These are phyloP conservation scores for Cyathus striatus DNA, from an alignment of 768 basidiomycete genomes.

Conservation along the genomic window DNA sequence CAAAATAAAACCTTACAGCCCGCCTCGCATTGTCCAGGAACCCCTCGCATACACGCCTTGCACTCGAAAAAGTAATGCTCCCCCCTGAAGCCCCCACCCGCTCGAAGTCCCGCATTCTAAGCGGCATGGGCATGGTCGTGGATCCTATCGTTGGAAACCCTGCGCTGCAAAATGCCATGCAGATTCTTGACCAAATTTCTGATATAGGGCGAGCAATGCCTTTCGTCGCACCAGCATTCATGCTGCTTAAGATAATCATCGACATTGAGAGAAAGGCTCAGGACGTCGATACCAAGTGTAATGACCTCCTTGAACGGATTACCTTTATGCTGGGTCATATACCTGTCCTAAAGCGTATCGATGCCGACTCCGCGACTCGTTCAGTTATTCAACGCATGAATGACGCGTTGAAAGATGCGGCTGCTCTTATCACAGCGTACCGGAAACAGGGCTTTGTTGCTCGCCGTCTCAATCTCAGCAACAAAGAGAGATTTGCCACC, in stretches of 20 bases:
- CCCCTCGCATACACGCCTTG: too few species aligned
- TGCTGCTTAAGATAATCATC: slow-evolving; percentile 33
- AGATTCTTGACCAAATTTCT: slow-evolving; percentile 23
- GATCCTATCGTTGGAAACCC: slow-evolving; percentile 15
- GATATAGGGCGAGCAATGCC: slow-evolving; percentile 30
- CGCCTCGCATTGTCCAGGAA: too few species aligned
- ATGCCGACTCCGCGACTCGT: slow-evolving; percentile 24
- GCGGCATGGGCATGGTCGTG: slow-evolving; percentile 9
- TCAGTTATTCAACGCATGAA: slow-evolving; percentile 34
- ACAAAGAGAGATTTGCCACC: slow-evolving; percentile 29
- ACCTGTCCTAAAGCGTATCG: slow-evolving; percentile 24
- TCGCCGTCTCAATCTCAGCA: slow-evolving; percentile 30
- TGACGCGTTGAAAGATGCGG: slow-evolving; percentile 32
- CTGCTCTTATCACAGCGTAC: slow-evolving; percentile 32
- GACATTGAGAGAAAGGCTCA: slow-evolving; percentile 29
- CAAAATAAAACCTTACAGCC: too few species aligned
- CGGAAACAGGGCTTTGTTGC: slow-evolving; percentile 29
- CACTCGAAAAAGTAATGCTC: not conserved
- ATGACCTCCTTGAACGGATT: slow-evolving; percentile 32
- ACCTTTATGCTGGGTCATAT: slow-evolving; percentile 37
- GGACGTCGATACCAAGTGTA: slow-evolving; percentile 34
- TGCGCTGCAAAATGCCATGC: slow-evolving; percentile 20
- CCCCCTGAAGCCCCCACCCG: not conserved
- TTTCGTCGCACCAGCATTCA: slow-evolving; percentile 32
- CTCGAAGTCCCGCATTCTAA: not conserved